A percentile compares a stretch with the other conserved stretches of the same genome.
Evolutionary conservation across 2,329 filamentous ascomycete genomes (phyloP).

Genomic region (Kalmusia sp.): DNA sequence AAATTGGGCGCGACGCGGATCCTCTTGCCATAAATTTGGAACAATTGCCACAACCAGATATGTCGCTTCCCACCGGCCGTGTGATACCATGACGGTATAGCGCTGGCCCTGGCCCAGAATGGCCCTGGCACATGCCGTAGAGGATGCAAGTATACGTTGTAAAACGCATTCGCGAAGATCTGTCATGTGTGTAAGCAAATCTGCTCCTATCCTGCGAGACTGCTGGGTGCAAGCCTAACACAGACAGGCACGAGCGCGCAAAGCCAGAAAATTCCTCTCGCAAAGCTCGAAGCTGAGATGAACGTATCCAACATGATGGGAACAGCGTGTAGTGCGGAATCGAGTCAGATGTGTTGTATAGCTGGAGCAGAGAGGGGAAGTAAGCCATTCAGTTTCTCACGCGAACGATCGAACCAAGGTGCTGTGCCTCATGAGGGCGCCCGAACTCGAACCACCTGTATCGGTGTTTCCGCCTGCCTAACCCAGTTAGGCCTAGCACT

Average conservation of each 20-base stretch:
- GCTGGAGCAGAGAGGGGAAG: too few species aligned
- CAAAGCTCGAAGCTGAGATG: neutral
- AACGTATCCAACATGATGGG: neutral
- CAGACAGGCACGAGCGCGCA: neutral
- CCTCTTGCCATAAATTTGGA: conserved; percentile 1
- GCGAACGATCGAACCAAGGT: too few species aligned
- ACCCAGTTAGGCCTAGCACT: too few species aligned
- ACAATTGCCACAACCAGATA: neutral
- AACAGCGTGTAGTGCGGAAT: neutral
- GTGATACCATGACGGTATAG: neutral
- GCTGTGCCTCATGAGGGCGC: too few species aligned
- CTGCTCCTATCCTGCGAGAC: neutral
- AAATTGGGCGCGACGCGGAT: conserved; percentile 14
- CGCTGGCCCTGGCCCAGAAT: neutral
- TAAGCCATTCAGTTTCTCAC: too few species aligned
- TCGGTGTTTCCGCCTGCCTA: too few species aligned
- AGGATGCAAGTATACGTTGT: conserved; percentile 1
- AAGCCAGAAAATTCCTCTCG: neutral
- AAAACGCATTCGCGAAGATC: neutral
- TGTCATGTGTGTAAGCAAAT: neutral
- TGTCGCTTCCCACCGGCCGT: neutral
- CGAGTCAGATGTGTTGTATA: neutral
- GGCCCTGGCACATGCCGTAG: neutral
- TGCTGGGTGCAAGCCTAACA: neutral
- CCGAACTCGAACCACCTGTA: too few species aligned